Base-by-base conservation (phyloP, 2,329 filamentous ascomycete species). In the Beauveria caledonica region DNA sequence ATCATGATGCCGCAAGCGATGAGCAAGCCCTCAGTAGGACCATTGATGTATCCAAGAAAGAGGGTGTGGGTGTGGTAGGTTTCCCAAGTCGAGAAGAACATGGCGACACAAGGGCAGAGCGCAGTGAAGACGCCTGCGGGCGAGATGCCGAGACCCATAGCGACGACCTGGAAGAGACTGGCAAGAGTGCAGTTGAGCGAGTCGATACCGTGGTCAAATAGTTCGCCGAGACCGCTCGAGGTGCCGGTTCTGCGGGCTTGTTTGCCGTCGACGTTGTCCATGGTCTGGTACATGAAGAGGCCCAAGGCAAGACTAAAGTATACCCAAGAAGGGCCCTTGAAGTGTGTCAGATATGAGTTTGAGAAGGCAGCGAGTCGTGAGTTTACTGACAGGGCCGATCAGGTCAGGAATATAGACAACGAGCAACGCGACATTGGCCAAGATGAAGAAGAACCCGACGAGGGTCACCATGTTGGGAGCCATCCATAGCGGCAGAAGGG, bases 1-100 rank as follows among this genome's bases (percentile, higher is more conserved):
- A 89, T 80, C 90, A 97, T 97, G 69, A 97, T 84, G 56, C 78
- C 75, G 70, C 90, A 92, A 27, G 92, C 94, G 64, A 99, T 87
- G 57, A 97, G 86, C 39, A 99, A 79, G 21, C 94, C 94, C 78
- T 99, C 94, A 39, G 94, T 99, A 2, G 94, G 94, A 1, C 94
- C 94, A 73, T 99, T 99, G 83, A 99, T 89, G 72, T 93, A 91
- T 60, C 94, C 94, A 13, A 99, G 85, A 74, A 96, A 99, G 6
- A 99, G 79, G 0, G 94, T 97, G 73, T 99, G 94, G 5, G 94
- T 97, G 76, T 99, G 94, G 73, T 97, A 99, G 1, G 94, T 99
- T 77, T 99, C 94, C 94, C 94, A 99, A 2, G 94, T 99, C 3
- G 93, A 97, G 77, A 99, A 97, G 80, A 96, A 99, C 94, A 99